Evolutionary conservation across 106 monocot species (phyloP).

Genomic region (Xerophyta viscosa): DNA sequence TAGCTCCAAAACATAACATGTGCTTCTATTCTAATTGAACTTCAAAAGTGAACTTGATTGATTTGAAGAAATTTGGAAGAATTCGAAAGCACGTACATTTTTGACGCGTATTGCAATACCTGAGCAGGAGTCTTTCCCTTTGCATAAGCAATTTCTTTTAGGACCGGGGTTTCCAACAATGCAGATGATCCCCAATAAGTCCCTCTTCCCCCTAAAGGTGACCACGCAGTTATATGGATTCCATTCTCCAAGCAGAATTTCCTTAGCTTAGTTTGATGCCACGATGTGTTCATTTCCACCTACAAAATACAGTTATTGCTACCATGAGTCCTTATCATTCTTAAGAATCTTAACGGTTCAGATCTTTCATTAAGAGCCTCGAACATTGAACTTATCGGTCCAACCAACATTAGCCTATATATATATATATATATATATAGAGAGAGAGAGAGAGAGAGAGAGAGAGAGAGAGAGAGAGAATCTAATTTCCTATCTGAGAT

Average conservation of each 20-base stretch:
- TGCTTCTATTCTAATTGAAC: no score
- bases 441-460: no score
- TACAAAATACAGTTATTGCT: background rate
- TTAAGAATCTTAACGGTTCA: no score
- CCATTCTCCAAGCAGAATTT: constrained; percentile 25
- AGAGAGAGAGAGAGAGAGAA: no score
- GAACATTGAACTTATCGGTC: no score
- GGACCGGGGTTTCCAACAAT: background rate
- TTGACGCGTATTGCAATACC: constrained; percentile 8
- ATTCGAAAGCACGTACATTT: no score
- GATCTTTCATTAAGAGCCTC: background rate
- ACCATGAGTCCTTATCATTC: background rate
- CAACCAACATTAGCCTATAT: no score
- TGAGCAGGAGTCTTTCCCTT: constrained; percentile 24
- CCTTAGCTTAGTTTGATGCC: constrained; percentile 30
- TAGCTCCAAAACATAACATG: no score
- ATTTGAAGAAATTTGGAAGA: no score
- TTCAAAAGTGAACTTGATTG: no score
- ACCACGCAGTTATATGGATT: constrained; percentile 21
- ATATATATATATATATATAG: no score
- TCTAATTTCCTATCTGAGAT: no score
- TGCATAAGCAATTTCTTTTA: constrained; percentile 21
- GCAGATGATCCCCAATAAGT: background rate
- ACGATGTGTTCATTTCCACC: constrained; percentile 36
- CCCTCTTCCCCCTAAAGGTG: constrained; percentile 19